Evolutionary conservation across 2,329 filamentous ascomycete species (phyloP).

Genomic region (Penicillium vulpinum): DNA sequence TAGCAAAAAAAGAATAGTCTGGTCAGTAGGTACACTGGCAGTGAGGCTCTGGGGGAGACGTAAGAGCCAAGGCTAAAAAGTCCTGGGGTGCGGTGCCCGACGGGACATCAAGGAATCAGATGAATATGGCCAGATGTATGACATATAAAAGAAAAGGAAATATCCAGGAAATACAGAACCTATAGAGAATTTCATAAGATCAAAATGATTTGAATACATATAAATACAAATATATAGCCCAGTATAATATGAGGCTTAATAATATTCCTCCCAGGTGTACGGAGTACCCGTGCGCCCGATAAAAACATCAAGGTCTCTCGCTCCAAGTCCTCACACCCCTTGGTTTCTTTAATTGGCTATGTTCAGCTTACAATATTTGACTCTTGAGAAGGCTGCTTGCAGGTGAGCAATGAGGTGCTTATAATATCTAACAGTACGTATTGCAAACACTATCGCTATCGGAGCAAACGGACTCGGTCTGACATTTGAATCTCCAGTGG

Average conservation of each 20-base stretch:
- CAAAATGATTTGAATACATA: not conserved
- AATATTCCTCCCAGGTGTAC: constrained; percentile 3
- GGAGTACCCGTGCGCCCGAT: constrained; percentile 11
- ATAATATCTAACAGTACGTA: constrained; percentile 6
- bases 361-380: constrained; percentile 1
- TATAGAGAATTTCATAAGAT: not conserved
- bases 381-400: not conserved
- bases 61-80: not conserved
- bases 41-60: constrained; percentile 1
- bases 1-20: not conserved
- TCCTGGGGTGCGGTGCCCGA: constrained; percentile 1
- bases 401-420: constrained; percentile 2
- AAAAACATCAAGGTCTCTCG: constrained; percentile 11
- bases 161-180: not conserved
- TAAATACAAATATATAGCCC: not conserved
- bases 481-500: constrained; percentile 28
- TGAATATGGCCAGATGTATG: not conserved
- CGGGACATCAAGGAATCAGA: not conserved
- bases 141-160: not conserved
- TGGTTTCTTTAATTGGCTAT: constrained; percentile 3
- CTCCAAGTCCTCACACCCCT: not conserved
- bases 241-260: constrained; percentile 8
- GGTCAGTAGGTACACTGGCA: not conserved
- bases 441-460: not conserved
- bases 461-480: constrained; percentile 7